Percentiles rank a stretch among this genome's conserved stretches.
Conservation (phyloP, 768 basidiomycete species). For the Naganishia randhawae region DNA sequence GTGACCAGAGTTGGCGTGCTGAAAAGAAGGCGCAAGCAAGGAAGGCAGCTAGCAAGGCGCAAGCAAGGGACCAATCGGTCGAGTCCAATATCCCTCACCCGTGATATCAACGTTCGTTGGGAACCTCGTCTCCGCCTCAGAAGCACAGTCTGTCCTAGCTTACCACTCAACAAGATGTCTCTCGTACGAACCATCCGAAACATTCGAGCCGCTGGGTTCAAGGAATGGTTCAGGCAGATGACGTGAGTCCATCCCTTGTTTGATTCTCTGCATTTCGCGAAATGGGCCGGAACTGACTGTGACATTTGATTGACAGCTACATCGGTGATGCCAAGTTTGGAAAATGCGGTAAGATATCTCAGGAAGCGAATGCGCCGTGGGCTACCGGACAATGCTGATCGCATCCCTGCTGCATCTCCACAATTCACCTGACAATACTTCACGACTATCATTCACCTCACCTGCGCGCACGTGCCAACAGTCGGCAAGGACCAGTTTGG, state of each 20-base stretch:
- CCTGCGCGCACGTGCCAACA: not conserved
- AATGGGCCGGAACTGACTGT: conserved; percentile 46
- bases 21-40: not conserved
- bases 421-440: conserved; percentile 50
- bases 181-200: conserved; percentile 70
- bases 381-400: not conserved
- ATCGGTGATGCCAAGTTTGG: conserved; percentile 93
- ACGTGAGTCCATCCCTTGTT: conserved; percentile 27
- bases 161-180: conserved; percentile 60
- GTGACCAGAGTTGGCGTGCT: not conserved
- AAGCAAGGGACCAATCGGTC: not conserved
- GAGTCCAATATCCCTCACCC: not conserved
- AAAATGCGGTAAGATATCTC: conserved; percentile 59
- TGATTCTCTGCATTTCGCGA: not conserved
- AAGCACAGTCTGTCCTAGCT: not conserved
- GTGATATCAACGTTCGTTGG: not conserved
- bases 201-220: conserved; percentile 68
- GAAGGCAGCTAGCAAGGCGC: not conserved
- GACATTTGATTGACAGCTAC: conserved; percentile 57
- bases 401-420: conserved; percentile 20
- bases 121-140: not conserved
- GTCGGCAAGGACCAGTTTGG: conserved; percentile 60
- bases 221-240: conserved; percentile 80
- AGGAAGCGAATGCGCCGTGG: not conserved
- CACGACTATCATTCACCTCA: too few species aligned